These are phyloP conservation scores for Aspergillus egyptiacus DNA, from an alignment of 495 filamentous ascomycete genomes.

Conservation along the genomic window DNA sequence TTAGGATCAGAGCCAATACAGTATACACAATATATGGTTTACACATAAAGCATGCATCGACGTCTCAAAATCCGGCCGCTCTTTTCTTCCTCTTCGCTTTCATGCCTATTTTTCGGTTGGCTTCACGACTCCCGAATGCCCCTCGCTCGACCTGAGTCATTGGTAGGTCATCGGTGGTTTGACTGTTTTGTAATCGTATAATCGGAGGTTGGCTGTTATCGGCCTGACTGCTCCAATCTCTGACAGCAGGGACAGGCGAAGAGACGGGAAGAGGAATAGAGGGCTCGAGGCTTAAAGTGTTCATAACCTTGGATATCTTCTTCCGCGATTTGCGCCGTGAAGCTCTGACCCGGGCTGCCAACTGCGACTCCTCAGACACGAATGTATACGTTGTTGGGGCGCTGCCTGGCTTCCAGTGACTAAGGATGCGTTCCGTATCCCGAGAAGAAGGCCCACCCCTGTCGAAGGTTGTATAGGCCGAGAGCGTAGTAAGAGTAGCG, in stretches of 20 bases:
- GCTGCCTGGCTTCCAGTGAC: conserved; percentile 37
- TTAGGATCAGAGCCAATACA: conserved; percentile 2
- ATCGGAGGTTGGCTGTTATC: conserved; percentile 16
- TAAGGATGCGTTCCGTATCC: conserved; percentile 30
- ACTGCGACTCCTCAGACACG: conserved; percentile 19
- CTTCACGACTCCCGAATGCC: conserved; percentile 32
- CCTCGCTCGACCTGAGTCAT: conserved; percentile 45
- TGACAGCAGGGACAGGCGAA: conserved; percentile 22
- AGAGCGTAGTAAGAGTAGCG: conserved; percentile 23
- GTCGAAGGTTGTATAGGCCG: conserved; percentile 28
- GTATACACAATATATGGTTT: not conserved
- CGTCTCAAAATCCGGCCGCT: conserved; percentile 37
- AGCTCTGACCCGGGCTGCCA: conserved; percentile 16
- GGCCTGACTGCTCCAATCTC: conserved; percentile 38
- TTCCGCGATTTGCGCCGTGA: conserved; percentile 23
- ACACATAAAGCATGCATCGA: not conserved
- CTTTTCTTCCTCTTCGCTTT: conserved; percentile 39
- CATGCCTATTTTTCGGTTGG: conserved; percentile 18
- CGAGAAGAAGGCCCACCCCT: conserved; percentile 20
- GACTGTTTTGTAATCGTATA: conserved; percentile 32
- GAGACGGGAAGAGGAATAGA: conserved; percentile 20
- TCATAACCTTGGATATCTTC: conserved; percentile 14
- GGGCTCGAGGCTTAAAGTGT: conserved; percentile 14
- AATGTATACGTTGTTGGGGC: conserved; percentile 34
- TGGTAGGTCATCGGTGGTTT: conserved; percentile 28